phyloP scores from a whole-genome alignment of 2,329 filamentous ascomycete species.

The Penicillium griseofulvum region DNA sequence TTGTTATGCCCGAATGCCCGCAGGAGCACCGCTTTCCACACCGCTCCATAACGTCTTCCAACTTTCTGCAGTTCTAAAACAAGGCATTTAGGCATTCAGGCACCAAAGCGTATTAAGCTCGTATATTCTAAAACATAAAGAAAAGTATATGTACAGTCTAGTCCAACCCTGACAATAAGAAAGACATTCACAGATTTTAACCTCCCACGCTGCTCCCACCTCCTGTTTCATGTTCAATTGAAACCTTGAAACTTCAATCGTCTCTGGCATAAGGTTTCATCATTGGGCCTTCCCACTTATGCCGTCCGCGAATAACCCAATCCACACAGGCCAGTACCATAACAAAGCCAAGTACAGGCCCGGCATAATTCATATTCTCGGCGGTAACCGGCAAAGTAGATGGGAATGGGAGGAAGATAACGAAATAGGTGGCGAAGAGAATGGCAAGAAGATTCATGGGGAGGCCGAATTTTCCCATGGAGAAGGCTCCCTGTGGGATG shows the following conservation, averaged over 20 bases:
- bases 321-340: constrained; percentile 24
- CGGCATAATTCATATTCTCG: constrained; percentile 36
- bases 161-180: background rate
- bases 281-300: constrained; percentile 25
- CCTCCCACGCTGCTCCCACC: background rate
- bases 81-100: too few relatives aligned
- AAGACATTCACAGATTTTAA: background rate
- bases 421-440: constrained; percentile 29
- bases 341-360: constrained; percentile 24
- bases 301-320: constrained; percentile 24
- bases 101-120: background rate
- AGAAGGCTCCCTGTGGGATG: constrained; percentile 27
- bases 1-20: too few relatives aligned
- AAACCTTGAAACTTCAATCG: background rate
- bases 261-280: constrained; percentile 8
- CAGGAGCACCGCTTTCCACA: too few relatives aligned
- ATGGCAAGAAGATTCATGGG: constrained; percentile 29
- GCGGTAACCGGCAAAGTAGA: constrained; percentile 29
- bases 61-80: too few relatives aligned
- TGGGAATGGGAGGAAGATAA: constrained; percentile 34
- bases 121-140: background rate
- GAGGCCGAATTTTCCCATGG: constrained; percentile 28
- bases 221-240: background rate
- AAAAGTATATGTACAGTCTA: background rate
- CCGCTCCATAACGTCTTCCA: too few relatives aligned